Evolutionary conservation across 768 basidiomycete genomes (phyloP).

Genomic region (Serendipita vermifera): DNA sequence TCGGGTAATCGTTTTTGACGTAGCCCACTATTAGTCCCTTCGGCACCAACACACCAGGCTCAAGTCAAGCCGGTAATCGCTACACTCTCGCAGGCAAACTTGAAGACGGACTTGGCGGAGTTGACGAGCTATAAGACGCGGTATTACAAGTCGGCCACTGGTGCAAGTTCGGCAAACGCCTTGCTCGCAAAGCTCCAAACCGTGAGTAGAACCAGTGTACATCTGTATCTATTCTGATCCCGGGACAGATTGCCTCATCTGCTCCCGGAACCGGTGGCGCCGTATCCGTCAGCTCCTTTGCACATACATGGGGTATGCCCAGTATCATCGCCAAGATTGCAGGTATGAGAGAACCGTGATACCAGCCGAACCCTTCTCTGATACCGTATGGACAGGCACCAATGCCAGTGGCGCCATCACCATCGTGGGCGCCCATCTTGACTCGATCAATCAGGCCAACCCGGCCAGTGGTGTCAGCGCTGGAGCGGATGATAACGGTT

Average conservation of each 20-base stretch:
- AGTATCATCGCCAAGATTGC: background rate
- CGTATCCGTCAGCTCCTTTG: background rate
- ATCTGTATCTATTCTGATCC: too few species aligned
- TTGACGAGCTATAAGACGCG: background rate
- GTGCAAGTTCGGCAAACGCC: background rate
- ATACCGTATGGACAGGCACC: too few species aligned
- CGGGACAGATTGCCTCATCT: background rate
- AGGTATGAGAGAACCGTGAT: too few species aligned
- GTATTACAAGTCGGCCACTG: conserved; percentile 1
- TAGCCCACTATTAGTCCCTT: background rate
- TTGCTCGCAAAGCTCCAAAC: background rate
- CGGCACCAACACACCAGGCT: background rate
- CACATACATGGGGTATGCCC: background rate
- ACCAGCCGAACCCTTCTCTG: too few species aligned
- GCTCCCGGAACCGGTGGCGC: background rate
- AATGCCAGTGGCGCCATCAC: conserved; percentile 1
- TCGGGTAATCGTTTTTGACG: too few species aligned
- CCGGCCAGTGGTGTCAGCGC: conserved; percentile 11
- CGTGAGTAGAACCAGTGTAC: too few species aligned
- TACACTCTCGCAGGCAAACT: background rate
- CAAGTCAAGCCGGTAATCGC: background rate
- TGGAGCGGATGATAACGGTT: conserved; percentile 11
- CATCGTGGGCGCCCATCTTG: conserved; percentile 12
- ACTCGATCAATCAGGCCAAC: conserved; percentile 12
- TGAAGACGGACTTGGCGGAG: background rate